Percentiles rank a stretch among this genome's conserved stretches.
Conservation (phyloP, 1,284 basidiomycete species). For the Austroboletus novae-zelandiae region DNA sequence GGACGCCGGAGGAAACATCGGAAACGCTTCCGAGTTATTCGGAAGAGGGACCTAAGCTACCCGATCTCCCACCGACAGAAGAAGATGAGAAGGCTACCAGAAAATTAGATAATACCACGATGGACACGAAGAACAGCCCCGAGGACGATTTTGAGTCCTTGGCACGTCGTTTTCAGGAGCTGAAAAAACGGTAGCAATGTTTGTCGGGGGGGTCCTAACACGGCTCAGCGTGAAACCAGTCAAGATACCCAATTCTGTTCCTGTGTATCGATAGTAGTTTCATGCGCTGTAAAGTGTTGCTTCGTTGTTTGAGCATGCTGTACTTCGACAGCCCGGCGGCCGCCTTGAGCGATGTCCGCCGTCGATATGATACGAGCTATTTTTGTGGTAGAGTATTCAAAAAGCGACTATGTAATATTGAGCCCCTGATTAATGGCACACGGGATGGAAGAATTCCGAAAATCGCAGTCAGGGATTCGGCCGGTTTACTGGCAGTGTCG, state of each 20-base stretch:
- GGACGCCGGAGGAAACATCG: conserved; percentile 3
- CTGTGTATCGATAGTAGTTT: conserved; percentile 7
- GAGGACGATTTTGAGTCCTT: conserved; percentile 74
- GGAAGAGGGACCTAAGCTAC: conserved; percentile 36
- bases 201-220: too few species aligned
- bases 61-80: conserved; percentile 48
- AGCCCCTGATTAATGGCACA: neutral
- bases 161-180: conserved; percentile 69
- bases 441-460: neutral
- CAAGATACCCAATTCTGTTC: conserved; percentile 1
- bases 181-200: conserved; percentile 67
- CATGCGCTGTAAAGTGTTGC: conserved; percentile 5
- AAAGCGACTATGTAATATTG: neutral
- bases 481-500: neutral
- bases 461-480: neutral
- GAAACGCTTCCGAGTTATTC: conserved; percentile 33
- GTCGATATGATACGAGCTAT: conserved; percentile 6
- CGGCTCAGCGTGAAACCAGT: conserved; percentile 5
- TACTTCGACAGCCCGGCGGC: neutral
- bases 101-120: conserved; percentile 1
- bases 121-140: conserved; percentile 12
- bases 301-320: conserved; percentile 10
- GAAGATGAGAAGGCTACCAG: conserved; percentile 31
- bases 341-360: conserved; percentile 20
- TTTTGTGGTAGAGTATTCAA: neutral